These are phyloP conservation scores for Glarea lozoyensis DNA, from an alignment of 495 filamentous ascomycete genomes.

Conservation along the genomic window DNA sequence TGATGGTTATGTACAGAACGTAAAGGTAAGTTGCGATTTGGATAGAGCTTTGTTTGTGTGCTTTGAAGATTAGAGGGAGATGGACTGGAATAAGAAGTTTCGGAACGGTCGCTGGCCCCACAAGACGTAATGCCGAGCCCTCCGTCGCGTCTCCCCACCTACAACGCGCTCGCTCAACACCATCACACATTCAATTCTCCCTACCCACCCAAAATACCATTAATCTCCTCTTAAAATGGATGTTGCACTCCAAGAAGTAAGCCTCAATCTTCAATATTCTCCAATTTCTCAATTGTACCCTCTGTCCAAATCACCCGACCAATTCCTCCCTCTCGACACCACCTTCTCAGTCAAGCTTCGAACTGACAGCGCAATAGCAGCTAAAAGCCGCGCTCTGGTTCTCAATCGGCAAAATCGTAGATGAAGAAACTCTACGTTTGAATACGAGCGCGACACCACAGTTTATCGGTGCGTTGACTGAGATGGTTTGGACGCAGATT, in stretches of 20 bases:
- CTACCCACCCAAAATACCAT: constrained; percentile 5
- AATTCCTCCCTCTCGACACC: no score
- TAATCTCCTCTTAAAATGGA: no score
- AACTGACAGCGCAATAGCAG: not conserved
- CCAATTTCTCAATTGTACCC: not conserved
- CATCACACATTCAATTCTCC: not conserved
- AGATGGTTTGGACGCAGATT: constrained; percentile 86
- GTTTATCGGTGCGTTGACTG: constrained; percentile 87
- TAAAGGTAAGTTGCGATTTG: no score
- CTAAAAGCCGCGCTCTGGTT: constrained; percentile 95
- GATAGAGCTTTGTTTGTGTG: no score
- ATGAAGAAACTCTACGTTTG: constrained; percentile 68
- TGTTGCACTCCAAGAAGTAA: constrained; percentile 22
- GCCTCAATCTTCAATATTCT: not conserved
- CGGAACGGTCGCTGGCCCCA: not conserved
- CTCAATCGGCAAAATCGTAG: constrained; percentile 79
- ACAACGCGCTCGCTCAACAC: not conserved
- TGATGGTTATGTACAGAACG: no score
- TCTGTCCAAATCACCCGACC: not conserved
- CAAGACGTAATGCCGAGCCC: not conserved
- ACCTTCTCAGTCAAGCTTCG: no score
- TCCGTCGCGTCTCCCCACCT: not conserved
- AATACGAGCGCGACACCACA: constrained; percentile 86
- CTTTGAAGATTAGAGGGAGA: constrained; percentile 23
- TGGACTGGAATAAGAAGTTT: not conserved